A percentile compares a stretch with the other conserved stretches of the same genome.
Conservation (phyloP, 2,329 filamentous ascomycete genomes). For the Septoria linicola region DNA sequence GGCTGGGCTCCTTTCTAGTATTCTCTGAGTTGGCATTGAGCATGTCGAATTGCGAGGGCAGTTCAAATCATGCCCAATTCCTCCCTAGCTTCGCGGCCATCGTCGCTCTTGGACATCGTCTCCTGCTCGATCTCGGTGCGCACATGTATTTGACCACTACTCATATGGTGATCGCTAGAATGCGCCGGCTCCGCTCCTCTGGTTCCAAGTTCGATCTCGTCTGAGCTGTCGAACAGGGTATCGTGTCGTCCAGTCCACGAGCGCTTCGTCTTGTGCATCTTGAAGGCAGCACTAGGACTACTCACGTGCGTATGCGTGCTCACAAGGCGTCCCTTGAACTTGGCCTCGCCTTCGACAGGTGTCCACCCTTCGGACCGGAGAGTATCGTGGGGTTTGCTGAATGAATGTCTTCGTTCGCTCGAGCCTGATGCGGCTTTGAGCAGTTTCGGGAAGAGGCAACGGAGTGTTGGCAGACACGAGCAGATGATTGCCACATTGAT, state of each 20-base stretch:
- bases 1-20: too few relatives aligned
- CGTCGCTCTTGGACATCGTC: not conserved
- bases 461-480: constrained; percentile 40
- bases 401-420: not conserved
- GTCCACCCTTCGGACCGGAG: not conserved
- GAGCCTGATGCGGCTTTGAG: constrained; percentile 20
- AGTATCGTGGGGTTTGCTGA: constrained; percentile 1
- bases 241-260: constrained; percentile 5
- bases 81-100: not conserved
- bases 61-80: not conserved
- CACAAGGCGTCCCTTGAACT: not conserved
- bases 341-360: not conserved
- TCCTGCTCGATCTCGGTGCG: constrained; percentile 23
- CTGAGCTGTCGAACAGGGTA: constrained; percentile 5
- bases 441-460: constrained; percentile 37
- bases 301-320: not conserved
- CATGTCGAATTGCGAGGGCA: too few relatives aligned
- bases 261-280: not conserved
- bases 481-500: constrained; percentile 40
- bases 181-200: not conserved
- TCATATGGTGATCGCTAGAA: not conserved
- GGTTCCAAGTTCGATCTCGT: constrained; percentile 18
- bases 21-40: too few relatives aligned
- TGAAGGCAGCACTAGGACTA: constrained; percentile 2
- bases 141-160: constrained; percentile 20